These are phyloP conservation scores for Pseudoturritis turrita DNA, from an alignment of 345 rosid genomes.

Conservation along the genomic window DNA sequence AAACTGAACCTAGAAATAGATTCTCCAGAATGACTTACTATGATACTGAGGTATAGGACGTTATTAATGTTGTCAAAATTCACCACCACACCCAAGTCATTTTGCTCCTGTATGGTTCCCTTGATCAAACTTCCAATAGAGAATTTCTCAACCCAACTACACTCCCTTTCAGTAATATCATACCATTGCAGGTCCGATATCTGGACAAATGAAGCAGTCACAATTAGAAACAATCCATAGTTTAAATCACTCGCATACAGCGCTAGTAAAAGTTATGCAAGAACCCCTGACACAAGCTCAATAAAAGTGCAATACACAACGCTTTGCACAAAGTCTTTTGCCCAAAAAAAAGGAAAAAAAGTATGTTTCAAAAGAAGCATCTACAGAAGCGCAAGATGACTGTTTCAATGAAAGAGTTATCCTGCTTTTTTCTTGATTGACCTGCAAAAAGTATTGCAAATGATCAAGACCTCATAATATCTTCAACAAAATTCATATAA, in stretches of 20 bases:
- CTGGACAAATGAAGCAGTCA: constrained; percentile 38
- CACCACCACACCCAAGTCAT: constrained; percentile 79
- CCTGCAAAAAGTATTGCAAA: constrained; percentile 40
- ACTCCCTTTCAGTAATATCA: constrained; percentile 39
- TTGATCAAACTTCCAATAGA: constrained; percentile 60
- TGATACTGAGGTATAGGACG: constrained; percentile 67
- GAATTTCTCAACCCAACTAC: constrained; percentile 74
- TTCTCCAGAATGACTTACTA: constrained; percentile 42
- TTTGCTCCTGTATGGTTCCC: constrained; percentile 67
- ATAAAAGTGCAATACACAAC: background rate
- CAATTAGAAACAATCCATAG: constrained; percentile 4
- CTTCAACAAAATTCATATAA: background rate
- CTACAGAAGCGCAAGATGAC: constrained; percentile 76
- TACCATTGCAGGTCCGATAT: constrained; percentile 61
- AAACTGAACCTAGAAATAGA: background rate
- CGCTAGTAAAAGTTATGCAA: too few species aligned
- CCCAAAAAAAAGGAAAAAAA: background rate
- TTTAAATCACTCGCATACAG: background rate
- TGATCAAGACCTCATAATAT: constrained; percentile 11
- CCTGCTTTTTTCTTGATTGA: constrained; percentile 60
- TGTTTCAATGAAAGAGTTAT: constrained; percentile 81
- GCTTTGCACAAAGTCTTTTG: background rate
- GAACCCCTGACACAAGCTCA: too few species aligned
- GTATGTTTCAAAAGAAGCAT: constrained; percentile 49
- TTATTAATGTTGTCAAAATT: constrained; percentile 57